These are phyloP conservation scores for Strobilomyces confusus DNA, from an alignment of 768 basidiomycete species.

Conservation along the genomic window DNA sequence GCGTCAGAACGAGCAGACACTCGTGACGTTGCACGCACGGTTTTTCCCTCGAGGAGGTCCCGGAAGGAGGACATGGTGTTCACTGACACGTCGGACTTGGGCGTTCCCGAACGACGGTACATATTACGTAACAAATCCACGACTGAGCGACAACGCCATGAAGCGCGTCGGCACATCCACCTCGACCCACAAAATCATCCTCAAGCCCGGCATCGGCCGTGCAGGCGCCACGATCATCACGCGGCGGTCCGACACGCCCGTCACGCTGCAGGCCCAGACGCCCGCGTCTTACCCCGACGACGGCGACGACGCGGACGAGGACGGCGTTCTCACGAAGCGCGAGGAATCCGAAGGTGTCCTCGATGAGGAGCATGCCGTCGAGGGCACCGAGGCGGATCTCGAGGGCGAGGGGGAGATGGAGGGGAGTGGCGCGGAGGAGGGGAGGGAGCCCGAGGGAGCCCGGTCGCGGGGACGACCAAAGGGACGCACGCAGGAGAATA, in stretches of 20 bases:
- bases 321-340: constrained; percentile 25
- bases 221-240: constrained; percentile 26
- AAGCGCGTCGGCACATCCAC: constrained; percentile 22
- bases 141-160: too few species aligned
- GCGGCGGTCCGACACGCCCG: constrained; percentile 23
- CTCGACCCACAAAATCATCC: constrained; percentile 36
- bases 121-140: constrained; percentile 19
- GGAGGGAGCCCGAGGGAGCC: constrained; percentile 34
- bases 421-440: constrained; percentile 30
- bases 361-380: constrained; percentile 28
- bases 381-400: constrained; percentile 25
- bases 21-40: constrained; percentile 16
- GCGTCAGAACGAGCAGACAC: constrained; percentile 1
- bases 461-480: constrained; percentile 37
- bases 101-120: not conserved
- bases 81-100: constrained; percentile 5
- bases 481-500: constrained; percentile 34
- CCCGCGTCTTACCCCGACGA: constrained; percentile 20
- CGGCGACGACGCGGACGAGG: constrained; percentile 21
- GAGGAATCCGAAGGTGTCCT: constrained; percentile 29
- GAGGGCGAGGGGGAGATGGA: constrained; percentile 30
- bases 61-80: constrained; percentile 23
- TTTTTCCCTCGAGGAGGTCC: constrained; percentile 30
- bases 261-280: constrained; percentile 1
- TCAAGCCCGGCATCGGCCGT: constrained; percentile 35